Percentiles rank a stretch among this genome's conserved stretches.
Conservation (phyloP, 2,329 filamentous ascomycete genomes). For the Pseudomassariella vexata region DNA sequence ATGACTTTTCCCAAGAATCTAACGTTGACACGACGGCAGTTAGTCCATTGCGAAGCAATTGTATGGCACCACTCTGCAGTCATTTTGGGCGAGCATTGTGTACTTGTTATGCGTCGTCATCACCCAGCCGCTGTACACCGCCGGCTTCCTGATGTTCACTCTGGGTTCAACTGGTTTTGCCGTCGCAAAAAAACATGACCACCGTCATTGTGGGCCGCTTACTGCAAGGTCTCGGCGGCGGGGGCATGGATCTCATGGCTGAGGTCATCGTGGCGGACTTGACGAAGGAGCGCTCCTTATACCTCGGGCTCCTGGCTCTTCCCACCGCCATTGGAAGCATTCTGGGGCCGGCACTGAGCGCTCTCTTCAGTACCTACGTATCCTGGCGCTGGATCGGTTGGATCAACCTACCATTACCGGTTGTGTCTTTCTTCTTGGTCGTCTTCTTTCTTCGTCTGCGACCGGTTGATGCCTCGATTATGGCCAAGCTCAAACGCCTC, state of each 20-base stretch:
- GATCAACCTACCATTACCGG: constrained; percentile 22
- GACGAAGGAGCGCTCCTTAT: constrained; percentile 24
- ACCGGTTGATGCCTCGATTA: constrained; percentile 10
- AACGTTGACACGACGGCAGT: no score
- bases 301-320: constrained; percentile 18
- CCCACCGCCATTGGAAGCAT: constrained; percentile 21
- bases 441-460: constrained; percentile 15
- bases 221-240: constrained; percentile 23
- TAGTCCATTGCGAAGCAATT: constrained; percentile 17
- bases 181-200: constrained; percentile 16
- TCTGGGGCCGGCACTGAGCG: constrained; percentile 22
- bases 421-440: constrained; percentile 10
- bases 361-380: constrained; percentile 17
- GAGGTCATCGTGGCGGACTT: constrained; percentile 28
- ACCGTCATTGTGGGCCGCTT: constrained; percentile 19
- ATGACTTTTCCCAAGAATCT: no score
- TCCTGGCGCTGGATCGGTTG: constrained; percentile 25
- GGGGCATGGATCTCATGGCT: constrained; percentile 22
- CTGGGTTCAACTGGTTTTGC: constrained; percentile 26
- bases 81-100: constrained; percentile 29
- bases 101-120: constrained; percentile 18
- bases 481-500: constrained; percentile 13
- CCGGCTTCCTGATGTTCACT: constrained; percentile 26
- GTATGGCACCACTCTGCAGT: constrained; percentile 16
- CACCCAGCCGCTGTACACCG: constrained; percentile 18